Evolutionary conservation across 441 rosid genomes (phyloP).

Genomic region (Eutrema salsugineum): DNA sequence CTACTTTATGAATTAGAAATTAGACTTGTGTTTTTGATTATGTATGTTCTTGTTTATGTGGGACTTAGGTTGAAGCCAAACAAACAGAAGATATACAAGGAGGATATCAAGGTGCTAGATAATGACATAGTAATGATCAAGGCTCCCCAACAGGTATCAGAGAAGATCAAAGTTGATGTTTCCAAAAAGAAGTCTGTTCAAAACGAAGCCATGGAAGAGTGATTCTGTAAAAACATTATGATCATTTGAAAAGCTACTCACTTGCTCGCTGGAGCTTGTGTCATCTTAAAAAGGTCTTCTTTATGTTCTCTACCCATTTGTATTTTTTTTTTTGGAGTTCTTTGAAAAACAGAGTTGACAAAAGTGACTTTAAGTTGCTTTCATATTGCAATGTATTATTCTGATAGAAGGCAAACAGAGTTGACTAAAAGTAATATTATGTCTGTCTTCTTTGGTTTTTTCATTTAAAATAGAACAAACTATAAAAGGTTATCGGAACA

Average conservation of each 20-base stretch:
- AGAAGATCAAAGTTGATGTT: constrained; percentile 62
- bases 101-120: too few relatives aligned
- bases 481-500: background rate
- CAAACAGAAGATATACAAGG: constrained; percentile 28
- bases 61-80: constrained; percentile 53
- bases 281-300: background rate
- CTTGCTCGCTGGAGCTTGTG: background rate
- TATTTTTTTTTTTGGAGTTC: too few relatives aligned
- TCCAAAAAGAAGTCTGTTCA: constrained; percentile 29
- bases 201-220: constrained; percentile 79
- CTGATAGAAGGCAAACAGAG: background rate
- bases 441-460: too few relatives aligned
- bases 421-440: background rate
- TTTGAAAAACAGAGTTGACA: background rate
- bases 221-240: constrained; percentile 8
- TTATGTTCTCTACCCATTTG: too few relatives aligned
- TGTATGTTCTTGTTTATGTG: background rate
- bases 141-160: constrained; percentile 41
- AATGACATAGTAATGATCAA: constrained; percentile 17
- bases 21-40: background rate
- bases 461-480: too few relatives aligned
- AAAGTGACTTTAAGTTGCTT: background rate
- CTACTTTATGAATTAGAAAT: background rate
- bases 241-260: background rate
- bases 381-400: background rate